Conservation (phyloP, 257 asterid species). For the Anisodus tanguticus region DNA sequence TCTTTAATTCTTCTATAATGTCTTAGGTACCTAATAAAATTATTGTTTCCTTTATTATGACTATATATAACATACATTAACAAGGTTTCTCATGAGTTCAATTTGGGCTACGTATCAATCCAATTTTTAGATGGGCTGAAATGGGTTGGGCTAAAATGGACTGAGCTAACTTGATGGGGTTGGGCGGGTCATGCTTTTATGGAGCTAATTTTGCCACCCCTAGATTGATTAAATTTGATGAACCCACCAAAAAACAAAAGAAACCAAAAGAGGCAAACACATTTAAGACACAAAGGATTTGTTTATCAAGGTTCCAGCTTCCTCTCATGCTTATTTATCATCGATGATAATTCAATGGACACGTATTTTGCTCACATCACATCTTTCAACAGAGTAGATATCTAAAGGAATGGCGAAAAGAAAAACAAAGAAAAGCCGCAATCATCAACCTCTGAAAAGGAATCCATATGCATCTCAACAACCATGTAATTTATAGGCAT, state of each 20-base stretch:
- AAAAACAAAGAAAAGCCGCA: not conserved
- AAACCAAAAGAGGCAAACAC: not conserved
- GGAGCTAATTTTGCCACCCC: too few relatives aligned
- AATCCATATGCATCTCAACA: conserved; percentile 14
- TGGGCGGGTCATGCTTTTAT: too few relatives aligned
- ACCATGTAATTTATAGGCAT: not conserved
- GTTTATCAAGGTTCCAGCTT: not conserved
- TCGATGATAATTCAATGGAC: not conserved
- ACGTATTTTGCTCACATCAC: not conserved
- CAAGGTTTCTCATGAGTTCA: too few relatives aligned
- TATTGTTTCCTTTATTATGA: too few relatives aligned
- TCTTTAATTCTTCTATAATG: too few relatives aligned
- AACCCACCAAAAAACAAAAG: conserved; percentile 12
- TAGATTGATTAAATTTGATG: not conserved
- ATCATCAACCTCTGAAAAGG: not conserved
- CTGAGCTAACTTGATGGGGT: too few relatives aligned
- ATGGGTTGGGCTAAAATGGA: too few relatives aligned
- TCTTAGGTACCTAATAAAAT: too few relatives aligned
- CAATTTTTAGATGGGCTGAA: too few relatives aligned
- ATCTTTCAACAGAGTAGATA: conserved; percentile 18
- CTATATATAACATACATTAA: too few relatives aligned
- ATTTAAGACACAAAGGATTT: not conserved
- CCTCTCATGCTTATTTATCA: not conserved
- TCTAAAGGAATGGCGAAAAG: not conserved
- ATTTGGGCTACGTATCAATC: too few relatives aligned